Base-by-base conservation (phyloP, 805 yeast genomes). In the Yamadazyma scolyti region DNA sequence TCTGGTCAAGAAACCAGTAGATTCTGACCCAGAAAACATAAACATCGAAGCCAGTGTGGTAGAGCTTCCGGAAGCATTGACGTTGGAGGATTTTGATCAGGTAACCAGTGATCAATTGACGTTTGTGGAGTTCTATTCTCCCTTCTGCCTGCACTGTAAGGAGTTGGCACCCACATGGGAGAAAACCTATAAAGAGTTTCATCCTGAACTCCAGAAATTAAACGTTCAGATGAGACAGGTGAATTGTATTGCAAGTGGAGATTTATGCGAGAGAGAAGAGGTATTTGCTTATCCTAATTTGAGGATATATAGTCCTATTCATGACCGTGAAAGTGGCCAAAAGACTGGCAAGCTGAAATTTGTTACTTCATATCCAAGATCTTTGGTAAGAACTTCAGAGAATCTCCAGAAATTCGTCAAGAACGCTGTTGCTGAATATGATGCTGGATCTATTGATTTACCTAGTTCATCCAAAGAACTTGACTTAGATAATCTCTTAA, bases 101-200 rank as follows among this genome's bases (percentile, higher is more conserved):
- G 58, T 61, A 21, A 49, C 76, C n/a, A 50, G 63, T 12, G 57
- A 66, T 7, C 82, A 82, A 3, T 58, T 79, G 13, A 81, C 88
- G 47, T 69, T 90, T 48, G 79, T 90, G 20, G 96, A 90, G 58
- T 89, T 87, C 58, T 93, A 60, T 52, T 86, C 96, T 19, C 98
- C 98, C 0, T 80, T 80, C 48, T 93, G 98, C 54, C 54, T 63
- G 6, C 97, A 90, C 57, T 93, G 98, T 60, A 71, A 63, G 39
- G 66, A 61, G 6, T 60, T 93, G 31, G 93, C 85, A 2, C 97
- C 98, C 1, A 68, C 61, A 6, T 93, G 97, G 97, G 72, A 77
- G 36, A 65, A 71, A 34, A 72, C 90, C 0, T 84, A 76, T 59
- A 46, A 62, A 15, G 52, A 56, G 4, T 71, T 75, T 44, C 54